Conservation (phyloP, 768 basidiomycete species). For the Phlebiopsis gigantea region DNA sequence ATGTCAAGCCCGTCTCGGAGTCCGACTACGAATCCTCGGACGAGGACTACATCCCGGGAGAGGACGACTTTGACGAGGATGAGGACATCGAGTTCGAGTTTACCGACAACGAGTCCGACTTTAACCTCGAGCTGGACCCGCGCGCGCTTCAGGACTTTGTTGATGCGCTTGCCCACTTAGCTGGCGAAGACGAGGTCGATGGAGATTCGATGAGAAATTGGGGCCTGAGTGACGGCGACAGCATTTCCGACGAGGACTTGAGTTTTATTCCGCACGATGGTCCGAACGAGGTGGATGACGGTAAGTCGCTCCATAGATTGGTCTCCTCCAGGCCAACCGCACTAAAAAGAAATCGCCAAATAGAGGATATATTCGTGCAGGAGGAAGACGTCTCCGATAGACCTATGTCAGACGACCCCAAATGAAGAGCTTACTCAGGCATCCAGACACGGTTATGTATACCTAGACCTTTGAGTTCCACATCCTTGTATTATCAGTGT, state of each 20-base stretch:
- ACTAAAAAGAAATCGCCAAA: neutral
- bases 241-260: neutral
- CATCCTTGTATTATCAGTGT: neutral
- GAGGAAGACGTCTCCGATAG: neutral
- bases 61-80: conserved; percentile 28
- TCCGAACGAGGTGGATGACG: neutral
- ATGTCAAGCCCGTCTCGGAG: conserved; percentile 43
- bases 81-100: neutral
- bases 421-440: neutral
- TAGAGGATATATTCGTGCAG: neutral
- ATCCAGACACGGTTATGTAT: neutral
- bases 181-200: neutral
- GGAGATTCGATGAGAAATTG: neutral
- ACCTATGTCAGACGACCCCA: neutral
- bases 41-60: conserved; percentile 59
- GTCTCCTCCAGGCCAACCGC: no score
- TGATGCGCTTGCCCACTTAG: neutral
- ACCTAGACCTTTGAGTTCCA: neutral
- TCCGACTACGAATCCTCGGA: conserved; percentile 64
- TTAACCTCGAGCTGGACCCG: neutral
- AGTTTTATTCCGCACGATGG: neutral
- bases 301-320: neutral
- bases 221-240: conserved; percentile 1
- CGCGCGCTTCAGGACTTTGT: neutral
- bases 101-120: neutral